A percentile compares a stretch with the other conserved stretches of the same genome.
Evolutionary conservation across 2,329 filamentous ascomycete genomes (phyloP).

Genomic region (Arthroderma uncinatum): DNA sequence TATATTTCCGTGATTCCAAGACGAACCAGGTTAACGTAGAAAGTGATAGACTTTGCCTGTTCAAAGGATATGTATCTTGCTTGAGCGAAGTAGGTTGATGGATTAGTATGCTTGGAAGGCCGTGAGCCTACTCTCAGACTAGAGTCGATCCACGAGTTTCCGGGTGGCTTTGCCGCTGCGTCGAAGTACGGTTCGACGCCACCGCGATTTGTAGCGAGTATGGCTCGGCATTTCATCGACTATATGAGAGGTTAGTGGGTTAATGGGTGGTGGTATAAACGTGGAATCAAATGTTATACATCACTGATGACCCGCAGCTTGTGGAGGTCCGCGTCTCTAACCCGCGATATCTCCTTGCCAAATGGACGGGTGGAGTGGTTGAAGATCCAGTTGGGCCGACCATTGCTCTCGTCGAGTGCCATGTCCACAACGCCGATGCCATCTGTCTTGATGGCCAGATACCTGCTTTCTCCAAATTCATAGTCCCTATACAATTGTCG

Average conservation of each 20-base stretch:
- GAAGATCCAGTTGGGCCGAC: slow-evolving; percentile 6
- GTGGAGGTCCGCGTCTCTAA: slow-evolving; percentile 5
- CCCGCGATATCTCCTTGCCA: neutral
- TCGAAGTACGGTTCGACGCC: neutral
- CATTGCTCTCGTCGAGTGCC: neutral
- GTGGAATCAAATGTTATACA: neutral
- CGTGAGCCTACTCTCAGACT: neutral
- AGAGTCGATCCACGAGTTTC: neutral
- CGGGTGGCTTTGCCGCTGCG: neutral
- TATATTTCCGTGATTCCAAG: neutral
- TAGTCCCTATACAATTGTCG: neutral
- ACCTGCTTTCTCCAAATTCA: neutral
- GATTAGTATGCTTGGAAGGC: neutral
- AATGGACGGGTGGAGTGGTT: neutral
- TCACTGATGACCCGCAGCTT: slow-evolving; percentile 2
- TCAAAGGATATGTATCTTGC: neutral
- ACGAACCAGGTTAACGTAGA: neutral
- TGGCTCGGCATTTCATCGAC: slow-evolving; percentile 9
- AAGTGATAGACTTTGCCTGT: neutral
- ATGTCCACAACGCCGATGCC: slow-evolving; percentile 7
- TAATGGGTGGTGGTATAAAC: neutral
- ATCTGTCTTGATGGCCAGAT: slow-evolving; percentile 5
- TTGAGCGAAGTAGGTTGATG: neutral
- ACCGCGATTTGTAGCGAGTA: neutral
- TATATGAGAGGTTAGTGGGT: no score